These are phyloP conservation scores for Perkinsus marinus DNA, from an alignment of 169 alveolate genomes.

Conservation along the genomic window DNA sequence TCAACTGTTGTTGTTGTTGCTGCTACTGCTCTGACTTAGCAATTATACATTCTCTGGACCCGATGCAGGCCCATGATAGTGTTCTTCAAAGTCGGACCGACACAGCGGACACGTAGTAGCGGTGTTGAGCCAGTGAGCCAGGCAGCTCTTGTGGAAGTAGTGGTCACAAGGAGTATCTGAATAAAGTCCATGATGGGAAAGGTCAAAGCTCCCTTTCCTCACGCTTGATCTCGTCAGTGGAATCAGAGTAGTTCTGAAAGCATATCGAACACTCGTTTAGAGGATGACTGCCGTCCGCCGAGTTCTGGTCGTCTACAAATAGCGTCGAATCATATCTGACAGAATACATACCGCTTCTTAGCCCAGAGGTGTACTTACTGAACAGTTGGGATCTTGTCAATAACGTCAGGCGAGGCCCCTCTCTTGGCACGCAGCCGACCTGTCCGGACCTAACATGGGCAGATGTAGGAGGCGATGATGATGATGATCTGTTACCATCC, in stretches of 20 bases:
- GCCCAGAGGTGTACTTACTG: too few species aligned
- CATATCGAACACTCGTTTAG: neutral
- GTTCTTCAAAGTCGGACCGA: neutral
- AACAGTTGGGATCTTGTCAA: neutral
- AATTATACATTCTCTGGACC: neutral
- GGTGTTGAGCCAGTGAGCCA: neutral
- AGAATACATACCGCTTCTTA: too few species aligned
- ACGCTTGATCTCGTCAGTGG: neutral
- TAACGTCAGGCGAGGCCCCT: neutral
- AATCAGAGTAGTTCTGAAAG: neutral
- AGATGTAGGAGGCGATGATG: neutral
- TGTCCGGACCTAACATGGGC: neutral
- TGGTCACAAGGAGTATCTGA: neutral
- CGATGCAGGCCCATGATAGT: neutral
- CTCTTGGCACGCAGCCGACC: neutral
- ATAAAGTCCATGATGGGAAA: neutral
- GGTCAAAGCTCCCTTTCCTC: neutral
- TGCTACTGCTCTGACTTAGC: too few species aligned
- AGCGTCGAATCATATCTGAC: neutral
- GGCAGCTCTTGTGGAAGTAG: neutral
- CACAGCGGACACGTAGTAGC: neutral
- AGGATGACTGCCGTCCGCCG: neutral
- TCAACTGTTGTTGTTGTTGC: too few species aligned
- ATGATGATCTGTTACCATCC: neutral
- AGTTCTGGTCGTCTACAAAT: neutral